Base-by-base conservation (phyloP, 371 early-diverging fungal species). In the Mucor irregularis region DNA sequence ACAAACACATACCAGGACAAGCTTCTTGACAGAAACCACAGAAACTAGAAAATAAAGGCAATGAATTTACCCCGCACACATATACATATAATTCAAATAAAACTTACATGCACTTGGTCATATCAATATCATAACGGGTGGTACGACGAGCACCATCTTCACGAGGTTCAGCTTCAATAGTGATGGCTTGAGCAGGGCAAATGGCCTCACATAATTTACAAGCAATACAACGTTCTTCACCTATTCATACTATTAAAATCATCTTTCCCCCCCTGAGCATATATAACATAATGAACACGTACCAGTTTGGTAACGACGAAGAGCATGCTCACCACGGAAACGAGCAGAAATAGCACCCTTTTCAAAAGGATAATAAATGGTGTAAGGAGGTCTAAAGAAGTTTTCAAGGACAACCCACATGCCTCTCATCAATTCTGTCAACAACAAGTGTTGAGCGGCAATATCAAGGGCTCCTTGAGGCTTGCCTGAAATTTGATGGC, bases 191-290 rank as follows among this genome's bases (percentile, higher is more conserved):
- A 14, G 97, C 98, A 19, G 98, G 97, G 74, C 98, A 98, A 47
- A 98, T 89, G 69, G 96, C 98, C 68, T 98, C 97, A 68, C 98
- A 98, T 42, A 98, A 79, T 70, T 98, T 98, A 79, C 98, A 98
- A 21, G 97, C 93, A 82, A 98, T 98, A 74, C 96, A 98, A 40
- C 98, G 90, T 77, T 97, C 97, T 73, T 97, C 97, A 61, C 97
- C 96, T 90, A 66, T 31, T 22, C 5, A 16, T 13, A 19, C 13
- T 16, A 17, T 34, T 10, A 11, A 34, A 26, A 57, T 47, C 34
- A 63, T 58, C 24, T 45, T 4, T 4, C 24, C 16, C 5, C 19
- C 30, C 21, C 29, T 31, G 31, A 19, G 11, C 16, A 5, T 3
- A 19, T 17, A 16, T n/a, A n/a, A n/a, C n/a, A n/a, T n/a, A n/a